Percentiles rank a stretch among this genome's conserved stretches.
Conservation (phyloP, 805 yeast species). For the Cyberlindnera xylosilytica region DNA sequence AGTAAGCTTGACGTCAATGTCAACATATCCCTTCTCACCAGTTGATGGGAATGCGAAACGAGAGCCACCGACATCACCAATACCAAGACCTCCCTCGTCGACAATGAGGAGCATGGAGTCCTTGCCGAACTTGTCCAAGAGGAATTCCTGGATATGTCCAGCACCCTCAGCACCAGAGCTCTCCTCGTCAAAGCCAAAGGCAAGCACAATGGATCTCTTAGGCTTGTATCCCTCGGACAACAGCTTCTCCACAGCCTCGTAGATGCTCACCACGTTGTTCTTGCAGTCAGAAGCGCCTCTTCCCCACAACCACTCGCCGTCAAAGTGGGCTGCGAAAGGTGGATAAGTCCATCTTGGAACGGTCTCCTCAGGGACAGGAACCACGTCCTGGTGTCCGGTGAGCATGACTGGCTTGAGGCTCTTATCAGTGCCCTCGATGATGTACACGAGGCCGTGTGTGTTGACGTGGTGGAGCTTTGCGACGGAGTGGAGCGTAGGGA, state of each 20-base stretch:
- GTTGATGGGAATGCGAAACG: conserved; percentile 53
- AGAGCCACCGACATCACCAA: conserved; percentile 27
- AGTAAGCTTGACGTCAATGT: conserved; percentile 45
- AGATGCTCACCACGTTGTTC: conserved; percentile 57
- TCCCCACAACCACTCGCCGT: conserved; percentile 65
- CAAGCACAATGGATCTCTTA: conserved; percentile 57
- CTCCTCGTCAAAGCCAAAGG: conserved; percentile 83
- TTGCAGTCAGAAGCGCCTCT: conserved; percentile 80
- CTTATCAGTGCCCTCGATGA: conserved; percentile 42
- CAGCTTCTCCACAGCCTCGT: conserved; percentile 63
- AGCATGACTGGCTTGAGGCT: conserved; percentile 62
- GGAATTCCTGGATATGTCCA: conserved; percentile 37
- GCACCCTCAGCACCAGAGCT: conserved; percentile 47
- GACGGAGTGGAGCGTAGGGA: conserved; percentile 10
- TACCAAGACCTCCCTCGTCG: conserved; percentile 59
- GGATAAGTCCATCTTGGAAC: conserved; percentile 59
- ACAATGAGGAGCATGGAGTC: conserved; percentile 59
- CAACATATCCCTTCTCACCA: conserved; percentile 61
- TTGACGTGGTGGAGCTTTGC: conserved; percentile 13
- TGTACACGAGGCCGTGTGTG: conserved; percentile 14
- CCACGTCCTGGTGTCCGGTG: conserved; percentile 84
- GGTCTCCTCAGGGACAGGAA: conserved; percentile 68
- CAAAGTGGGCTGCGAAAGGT: conserved; percentile 66
- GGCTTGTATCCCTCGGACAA: conserved; percentile 51
- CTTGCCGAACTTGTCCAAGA: conserved; percentile 55